Base-by-base conservation (phyloP, 1,284 basidiomycete genomes). In the Cryptococcus sp. region DNA sequence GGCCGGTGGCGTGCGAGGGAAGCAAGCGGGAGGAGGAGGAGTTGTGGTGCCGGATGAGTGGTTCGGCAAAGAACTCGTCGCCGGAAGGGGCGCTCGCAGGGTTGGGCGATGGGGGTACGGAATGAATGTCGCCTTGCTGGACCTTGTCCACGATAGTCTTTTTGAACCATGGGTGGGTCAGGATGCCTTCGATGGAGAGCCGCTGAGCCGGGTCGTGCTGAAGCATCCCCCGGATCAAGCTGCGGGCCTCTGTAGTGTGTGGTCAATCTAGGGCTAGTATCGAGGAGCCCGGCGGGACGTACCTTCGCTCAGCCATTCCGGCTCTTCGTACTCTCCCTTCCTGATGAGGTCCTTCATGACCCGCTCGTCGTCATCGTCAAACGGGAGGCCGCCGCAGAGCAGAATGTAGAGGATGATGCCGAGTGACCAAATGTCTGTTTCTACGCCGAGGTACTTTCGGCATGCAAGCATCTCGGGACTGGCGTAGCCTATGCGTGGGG, bases 341-440 rank as follows among this genome's bases (percentile, higher is more conserved):
- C 92, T 84, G 62, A 98, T 91, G 74, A 90, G 88, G 50, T 83
- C 80, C 65, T 88, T 88, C 92, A 98, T 98, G 36, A 88, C 72
- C 37, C 81, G 78, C 77, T 98, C 96, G 71, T 98, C 88, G 60
- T 98, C 96, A 67, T 98, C 91, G 68, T 98, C 95, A 68, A 98
- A 98, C 0, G 95, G 95, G n/a, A 98, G 79, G 4, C 88, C 90
- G 1, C 95, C 95, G 0, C 91, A 94, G 38, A 98, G 81, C 15
- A 98, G 83, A n/a, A 87, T 89, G 73, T 95, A 97, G 9, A 98
- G 81, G 53, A 98, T 98, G 59, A 98, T 84, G 3, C 95, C 95
- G 36, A 98, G 81, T 0, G 96, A 98, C 95, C 95, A 98, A 28
- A 97, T 82, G 70, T 98, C 96, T 46, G 97, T 92, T 82, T 97